A percentile compares a stretch with the other conserved stretches of the same genome.
phyloP scores from a whole-genome alignment of 306 rosid species.

The Trifolium pratense region DNA sequence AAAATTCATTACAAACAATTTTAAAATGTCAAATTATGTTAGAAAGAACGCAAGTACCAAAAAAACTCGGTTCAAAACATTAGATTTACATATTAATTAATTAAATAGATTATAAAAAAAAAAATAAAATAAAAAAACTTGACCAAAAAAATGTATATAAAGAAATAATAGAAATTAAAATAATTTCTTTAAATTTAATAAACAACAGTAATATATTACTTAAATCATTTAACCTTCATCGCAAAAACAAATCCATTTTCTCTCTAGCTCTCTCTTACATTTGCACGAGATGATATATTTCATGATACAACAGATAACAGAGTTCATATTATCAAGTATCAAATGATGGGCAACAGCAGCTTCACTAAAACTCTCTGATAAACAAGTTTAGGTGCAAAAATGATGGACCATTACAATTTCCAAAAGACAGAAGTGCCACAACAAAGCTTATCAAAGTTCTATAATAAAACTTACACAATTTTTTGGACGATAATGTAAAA shows the following conservation, averaged over 20 bases:
- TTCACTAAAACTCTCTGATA: background rate
- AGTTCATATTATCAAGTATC: background rate
- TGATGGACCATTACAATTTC: slow-evolving; percentile 7
- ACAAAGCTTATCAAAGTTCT: background rate
- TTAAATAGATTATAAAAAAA: no score
- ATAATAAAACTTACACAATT: background rate
- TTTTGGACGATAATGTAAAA: background rate
- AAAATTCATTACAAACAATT: no score
- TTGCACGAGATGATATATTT: background rate
- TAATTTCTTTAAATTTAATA: no score
- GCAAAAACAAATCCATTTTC: background rate
- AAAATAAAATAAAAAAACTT: no score
- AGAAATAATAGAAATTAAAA: no score
- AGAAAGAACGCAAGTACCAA: no score
- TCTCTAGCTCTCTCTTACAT: background rate
- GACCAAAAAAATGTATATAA: no score
- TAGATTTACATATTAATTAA: no score
- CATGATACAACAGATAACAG: background rate
- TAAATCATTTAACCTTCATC: no score
- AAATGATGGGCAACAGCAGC: background rate
- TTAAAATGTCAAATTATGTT: no score
- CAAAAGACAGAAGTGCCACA: slow-evolving; percentile 19
- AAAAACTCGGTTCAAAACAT: no score
- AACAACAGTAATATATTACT: no score
- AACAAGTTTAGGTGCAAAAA: background rate